phyloP scores from a whole-genome alignment of 352 stramenopile species.

The Phytophthora pini region DNA sequence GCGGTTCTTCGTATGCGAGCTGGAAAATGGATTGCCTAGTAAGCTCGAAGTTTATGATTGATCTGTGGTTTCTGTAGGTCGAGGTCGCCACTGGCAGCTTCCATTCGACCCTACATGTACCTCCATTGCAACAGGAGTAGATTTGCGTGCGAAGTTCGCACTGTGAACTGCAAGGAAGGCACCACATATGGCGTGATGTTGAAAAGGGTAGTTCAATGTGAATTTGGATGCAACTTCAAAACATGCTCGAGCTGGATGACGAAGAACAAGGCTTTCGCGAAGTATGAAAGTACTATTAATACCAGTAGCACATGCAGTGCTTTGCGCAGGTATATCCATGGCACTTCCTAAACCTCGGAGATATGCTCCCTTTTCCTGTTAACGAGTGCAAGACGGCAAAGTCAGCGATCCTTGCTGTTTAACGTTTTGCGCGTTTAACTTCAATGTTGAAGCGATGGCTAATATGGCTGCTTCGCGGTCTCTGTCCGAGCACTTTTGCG shows the following conservation, averaged over 20 bases:
- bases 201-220: neutral
- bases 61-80: conserved; percentile 9
- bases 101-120: too few species aligned
- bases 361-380: neutral
- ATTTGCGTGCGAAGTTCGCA: neutral
- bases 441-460: conserved; percentile 13
- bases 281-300: too few species aligned
- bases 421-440: conserved; percentile 15
- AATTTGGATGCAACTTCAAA: neutral
- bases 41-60: conserved; percentile 11
- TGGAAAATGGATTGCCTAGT: too few species aligned
- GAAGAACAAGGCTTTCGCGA: too few species aligned
- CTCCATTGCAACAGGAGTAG: too few species aligned
- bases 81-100: too few species aligned
- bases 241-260: neutral
- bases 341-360: neutral
- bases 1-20: neutral
- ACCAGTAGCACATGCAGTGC: too few species aligned
- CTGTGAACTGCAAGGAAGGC: neutral
- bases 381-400: too few species aligned
- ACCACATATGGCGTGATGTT: conserved; percentile 8
- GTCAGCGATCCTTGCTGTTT: neutral
- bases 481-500: conserved; percentile 4
- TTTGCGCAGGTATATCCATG: too few species aligned
- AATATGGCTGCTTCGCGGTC: neutral